These are phyloP conservation scores for Rhododendron vialii DNA, from an alignment of 148 eudicot genomes.

Conservation along the genomic window DNA sequence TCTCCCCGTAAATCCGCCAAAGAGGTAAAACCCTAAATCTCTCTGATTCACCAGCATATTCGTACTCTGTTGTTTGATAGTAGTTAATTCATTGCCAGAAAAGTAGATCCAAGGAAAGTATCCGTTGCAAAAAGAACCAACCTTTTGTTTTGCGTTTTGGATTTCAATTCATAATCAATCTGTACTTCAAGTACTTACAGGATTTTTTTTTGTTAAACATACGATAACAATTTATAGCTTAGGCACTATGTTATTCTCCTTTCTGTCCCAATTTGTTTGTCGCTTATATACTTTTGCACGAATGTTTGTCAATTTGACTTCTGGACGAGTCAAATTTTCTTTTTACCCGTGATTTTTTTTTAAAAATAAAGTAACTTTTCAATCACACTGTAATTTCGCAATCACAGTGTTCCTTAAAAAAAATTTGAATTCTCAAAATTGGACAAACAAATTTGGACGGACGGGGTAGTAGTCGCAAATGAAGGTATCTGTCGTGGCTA, in stretches of 20 bases:
- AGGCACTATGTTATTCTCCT: background rate
- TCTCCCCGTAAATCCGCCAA: background rate
- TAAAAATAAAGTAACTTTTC: too few species aligned
- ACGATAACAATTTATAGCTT: background rate
- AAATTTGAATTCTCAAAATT: background rate
- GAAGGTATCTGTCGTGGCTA: background rate
- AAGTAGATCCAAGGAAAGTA: background rate
- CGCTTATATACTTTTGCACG: background rate
- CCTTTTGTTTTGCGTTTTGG: background rate
- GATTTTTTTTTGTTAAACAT: background rate
- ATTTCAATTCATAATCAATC: background rate
- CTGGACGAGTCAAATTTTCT: background rate
- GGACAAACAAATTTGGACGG: background rate
- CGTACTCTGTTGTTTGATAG: background rate
- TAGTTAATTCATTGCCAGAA: background rate
- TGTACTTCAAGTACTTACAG: background rate
- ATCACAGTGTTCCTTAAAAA: background rate
- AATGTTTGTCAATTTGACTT: background rate
- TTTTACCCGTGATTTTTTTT: too few species aligned
- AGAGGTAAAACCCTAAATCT: constrained; percentile 19
- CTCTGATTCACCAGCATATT: background rate
- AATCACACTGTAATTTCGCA: background rate
- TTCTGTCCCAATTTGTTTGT: background rate
- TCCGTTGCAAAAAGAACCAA: background rate
- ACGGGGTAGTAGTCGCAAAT: background rate